Percentiles rank a stretch among this genome's conserved stretches.
Conservation (phyloP, 805 yeast species). For the Torulaspora gathmanii region DNA sequence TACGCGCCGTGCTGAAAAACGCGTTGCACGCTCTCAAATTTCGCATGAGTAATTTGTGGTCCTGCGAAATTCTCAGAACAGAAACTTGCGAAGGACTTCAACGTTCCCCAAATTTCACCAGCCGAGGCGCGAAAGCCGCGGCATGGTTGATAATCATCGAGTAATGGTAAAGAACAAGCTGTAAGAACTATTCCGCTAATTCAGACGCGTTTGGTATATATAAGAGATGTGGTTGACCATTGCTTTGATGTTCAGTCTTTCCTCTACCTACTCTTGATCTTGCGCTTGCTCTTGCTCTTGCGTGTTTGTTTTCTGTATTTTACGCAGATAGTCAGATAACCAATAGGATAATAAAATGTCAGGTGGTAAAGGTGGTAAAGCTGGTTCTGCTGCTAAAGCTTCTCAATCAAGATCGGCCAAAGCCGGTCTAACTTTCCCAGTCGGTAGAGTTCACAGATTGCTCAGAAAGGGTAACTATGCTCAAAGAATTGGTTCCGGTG, state of each 20-base stretch:
- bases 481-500: slow-evolving; percentile 96
- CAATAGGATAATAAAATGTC: slow-evolving; percentile 46
- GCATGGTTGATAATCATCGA: neutral
- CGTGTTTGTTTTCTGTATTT: neutral
- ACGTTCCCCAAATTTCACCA: slow-evolving; percentile 8
- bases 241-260: neutral
- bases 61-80: slow-evolving; percentile 1
- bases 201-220: neutral
- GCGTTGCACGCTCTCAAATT: neutral
- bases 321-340: neutral
- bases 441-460: slow-evolving; percentile 94
- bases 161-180: too few species aligned
- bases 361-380: slow-evolving; percentile 69
- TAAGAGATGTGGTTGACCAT: neutral
- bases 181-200: neutral
- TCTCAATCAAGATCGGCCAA: slow-evolving; percentile 94
- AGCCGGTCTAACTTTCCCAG: slow-evolving; percentile 98
- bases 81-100: neutral
- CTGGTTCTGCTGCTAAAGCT: slow-evolving; percentile 86
- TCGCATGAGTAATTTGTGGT: neutral
- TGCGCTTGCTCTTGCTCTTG: neutral
- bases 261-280: neutral
- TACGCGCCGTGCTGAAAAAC: neutral
- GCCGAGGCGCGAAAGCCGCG: slow-evolving; percentile 1
- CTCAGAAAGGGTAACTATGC: slow-evolving; percentile 94